Evolutionary conservation across 768 basidiomycete genomes (phyloP), one percentile per base, ranked within the genome.

Genomic region (Clitopilus passeckerianus): DNA sequence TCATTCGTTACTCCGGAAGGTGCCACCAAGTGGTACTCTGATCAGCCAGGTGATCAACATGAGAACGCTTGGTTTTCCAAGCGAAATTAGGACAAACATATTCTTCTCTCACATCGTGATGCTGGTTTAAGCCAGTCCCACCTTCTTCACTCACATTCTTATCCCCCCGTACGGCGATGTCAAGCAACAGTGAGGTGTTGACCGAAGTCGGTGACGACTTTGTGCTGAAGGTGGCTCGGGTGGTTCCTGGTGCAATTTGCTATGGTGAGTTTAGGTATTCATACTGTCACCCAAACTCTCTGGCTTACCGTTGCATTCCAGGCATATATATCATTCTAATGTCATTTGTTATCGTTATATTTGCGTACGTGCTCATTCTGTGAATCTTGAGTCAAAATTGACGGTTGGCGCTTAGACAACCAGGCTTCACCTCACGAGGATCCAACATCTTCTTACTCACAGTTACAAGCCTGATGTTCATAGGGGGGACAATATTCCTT

Each of bases 381-480:
- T 14, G n/a, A 2, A n/a, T 14, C 3, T 20, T 12, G 9, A 33
- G 33, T 6, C 14, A 33, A 18, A 22, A 24, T 34, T 22, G 57
- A 50, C 10, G 9, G 20, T 34, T 33, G 64, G 41, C 10, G 18
- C 33, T 57, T 50, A 72, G 69, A 20, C 67, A 64, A 23, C 54
- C 59, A 46, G 58, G 65, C 34, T 27, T 62, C 14, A 61, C 55
- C n/a, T 54, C 64, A 27, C 63, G 61, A 7, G 41, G 54, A 41
- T 64, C 65, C 15, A 63, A 60, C 20, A 46, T 67, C 35, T 66
- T 64, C 53, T 54, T 72, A 5, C 52, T 70, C 30, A 27, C 57
- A 18, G 63, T 70, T n/a, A 72, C 68, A 18, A 55, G 58, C 10
- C 57, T 70, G 18, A 67, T 70, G 69, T 72, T 72, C 59, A 27